These are phyloP conservation scores for Pyrenula massariospora DNA, from an alignment of 495 filamentous ascomycete species.

Conservation along the genomic window DNA sequence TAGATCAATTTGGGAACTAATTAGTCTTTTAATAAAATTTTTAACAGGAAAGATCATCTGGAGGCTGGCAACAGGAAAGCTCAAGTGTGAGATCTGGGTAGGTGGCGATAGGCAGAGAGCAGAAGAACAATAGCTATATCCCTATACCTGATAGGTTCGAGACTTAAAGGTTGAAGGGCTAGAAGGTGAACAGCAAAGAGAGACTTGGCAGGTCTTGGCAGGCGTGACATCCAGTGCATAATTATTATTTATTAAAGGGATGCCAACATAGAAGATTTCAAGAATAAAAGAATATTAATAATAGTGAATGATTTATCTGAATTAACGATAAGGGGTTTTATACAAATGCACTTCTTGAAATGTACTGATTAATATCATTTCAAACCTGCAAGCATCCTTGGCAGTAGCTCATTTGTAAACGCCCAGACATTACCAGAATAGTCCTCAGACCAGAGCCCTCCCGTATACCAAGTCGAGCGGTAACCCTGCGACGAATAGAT, in stretches of 20 bases:
- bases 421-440: slow-evolving; percentile 27
- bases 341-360: neutral
- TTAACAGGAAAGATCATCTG: too few species aligned
- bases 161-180: too few species aligned
- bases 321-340: neutral
- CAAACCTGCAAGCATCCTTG: slow-evolving; percentile 12
- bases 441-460: slow-evolving; percentile 24
- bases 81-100: too few species aligned
- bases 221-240: neutral
- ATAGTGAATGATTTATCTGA: neutral
- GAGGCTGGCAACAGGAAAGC: too few species aligned
- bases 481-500: slow-evolving; percentile 26
- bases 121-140: too few species aligned
- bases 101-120: too few species aligned
- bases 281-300: neutral
- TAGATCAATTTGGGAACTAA: too few species aligned
- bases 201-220: too few species aligned
- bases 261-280: neutral
- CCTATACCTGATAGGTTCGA: too few species aligned
- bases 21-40: too few species aligned
- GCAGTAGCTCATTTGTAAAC: slow-evolving; percentile 20
- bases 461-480: slow-evolving; percentile 28
- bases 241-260: neutral
- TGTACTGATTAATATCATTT: slow-evolving; percentile 5
- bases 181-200: too few species aligned